phyloP scores from a whole-genome alignment of 805 yeast species.

The Candida parachauliodes region DNA sequence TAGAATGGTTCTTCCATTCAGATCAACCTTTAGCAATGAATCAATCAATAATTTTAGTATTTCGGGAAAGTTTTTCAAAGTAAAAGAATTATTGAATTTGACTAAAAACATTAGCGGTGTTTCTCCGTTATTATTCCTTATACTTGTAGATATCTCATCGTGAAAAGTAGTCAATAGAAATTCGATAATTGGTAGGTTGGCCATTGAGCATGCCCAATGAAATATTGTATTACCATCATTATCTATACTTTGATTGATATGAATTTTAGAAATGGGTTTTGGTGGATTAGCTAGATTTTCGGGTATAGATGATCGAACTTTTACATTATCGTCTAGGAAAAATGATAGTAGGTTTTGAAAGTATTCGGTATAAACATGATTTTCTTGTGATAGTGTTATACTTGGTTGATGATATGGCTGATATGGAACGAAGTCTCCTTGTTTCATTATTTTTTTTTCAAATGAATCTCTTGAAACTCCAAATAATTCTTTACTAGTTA shows the following conservation, averaged over 20 bases:
- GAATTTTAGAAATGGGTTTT: constrained; percentile 47
- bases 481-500: constrained; percentile 38
- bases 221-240: constrained; percentile 89
- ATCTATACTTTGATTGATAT: constrained; percentile 84
- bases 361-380: constrained; percentile 33
- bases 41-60: constrained; percentile 33
- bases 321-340: constrained; percentile 45
- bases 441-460: constrained; percentile 19
- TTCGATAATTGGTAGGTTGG: constrained; percentile 66
- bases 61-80: constrained; percentile 33
- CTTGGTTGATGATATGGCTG: constrained; percentile 36
- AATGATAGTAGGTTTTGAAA: constrained; percentile 46
- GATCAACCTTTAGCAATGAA: constrained; percentile 35
- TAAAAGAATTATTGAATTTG: constrained; percentile 37
- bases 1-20: constrained; percentile 36
- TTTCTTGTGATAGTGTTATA: constrained; percentile 15
- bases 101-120: constrained; percentile 61
- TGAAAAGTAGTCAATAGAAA: constrained; percentile 63
- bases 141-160: constrained; percentile 50
- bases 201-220: constrained; percentile 95
- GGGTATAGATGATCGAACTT: constrained; percentile 22
- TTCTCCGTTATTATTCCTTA: constrained; percentile 82
- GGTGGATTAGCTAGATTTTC: constrained; percentile 54
- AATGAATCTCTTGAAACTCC: constrained; percentile 39
- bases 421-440: constrained; percentile 27